These are phyloP conservation scores for Trichophyton verrucosum DNA, from an alignment of 2,329 filamentous ascomycete species.

Conservation along the genomic window DNA sequence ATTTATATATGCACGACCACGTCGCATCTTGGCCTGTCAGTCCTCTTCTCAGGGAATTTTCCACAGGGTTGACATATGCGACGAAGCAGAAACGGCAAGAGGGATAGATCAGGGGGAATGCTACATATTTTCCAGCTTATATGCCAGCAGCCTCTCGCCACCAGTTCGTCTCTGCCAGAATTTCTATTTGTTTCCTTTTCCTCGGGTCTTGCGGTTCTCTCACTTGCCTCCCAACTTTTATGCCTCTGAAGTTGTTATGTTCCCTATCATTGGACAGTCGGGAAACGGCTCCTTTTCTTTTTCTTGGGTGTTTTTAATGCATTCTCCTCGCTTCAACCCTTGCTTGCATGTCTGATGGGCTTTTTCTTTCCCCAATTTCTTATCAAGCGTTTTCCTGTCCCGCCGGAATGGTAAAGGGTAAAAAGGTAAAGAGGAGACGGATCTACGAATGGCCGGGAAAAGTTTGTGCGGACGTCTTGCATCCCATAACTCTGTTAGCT, in stretches of 20 bases:
- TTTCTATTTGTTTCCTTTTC: background rate
- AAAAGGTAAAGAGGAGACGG: background rate
- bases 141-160: background rate
- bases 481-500: background rate
- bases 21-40: background rate
- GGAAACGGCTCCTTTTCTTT: background rate
- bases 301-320: background rate
- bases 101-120: background rate
- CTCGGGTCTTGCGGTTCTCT: background rate
- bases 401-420: background rate
- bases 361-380: background rate
- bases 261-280: background rate
- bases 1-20: slow-evolving; percentile 4
- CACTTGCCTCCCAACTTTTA: background rate
- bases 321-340: background rate
- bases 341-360: background rate
- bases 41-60: background rate
- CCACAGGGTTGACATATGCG: background rate
- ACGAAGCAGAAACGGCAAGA: background rate
- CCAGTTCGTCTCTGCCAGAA: background rate
- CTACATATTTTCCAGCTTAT: background rate
- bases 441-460: background rate
- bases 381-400: background rate
- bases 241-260: background rate
- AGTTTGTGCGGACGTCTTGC: background rate